Evolutionary conservation across 2,329 filamentous ascomycete species (phyloP).

Genomic region (Biscogniauxia sp.): DNA sequence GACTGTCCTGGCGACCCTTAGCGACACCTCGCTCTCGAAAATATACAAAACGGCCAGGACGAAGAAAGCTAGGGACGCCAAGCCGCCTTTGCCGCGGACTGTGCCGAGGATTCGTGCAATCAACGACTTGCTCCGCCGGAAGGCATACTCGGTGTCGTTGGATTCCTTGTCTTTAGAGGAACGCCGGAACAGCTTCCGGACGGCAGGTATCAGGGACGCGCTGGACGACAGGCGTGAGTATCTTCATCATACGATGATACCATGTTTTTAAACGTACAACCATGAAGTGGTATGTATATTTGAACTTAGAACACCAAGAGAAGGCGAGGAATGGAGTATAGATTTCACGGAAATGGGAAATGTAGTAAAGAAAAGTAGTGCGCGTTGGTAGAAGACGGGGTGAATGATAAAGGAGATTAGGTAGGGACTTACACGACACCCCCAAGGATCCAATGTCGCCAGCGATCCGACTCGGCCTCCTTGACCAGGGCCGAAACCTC

Average conservation of each 20-base stretch:
- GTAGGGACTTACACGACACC: slow-evolving; percentile 45
- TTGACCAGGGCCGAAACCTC: slow-evolving; percentile 44
- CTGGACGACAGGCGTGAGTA: slow-evolving; percentile 28
- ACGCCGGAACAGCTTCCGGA: slow-evolving; percentile 51
- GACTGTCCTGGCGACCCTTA: slow-evolving; percentile 53
- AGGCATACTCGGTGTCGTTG: slow-evolving; percentile 59
- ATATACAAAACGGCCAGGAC: slow-evolving; percentile 57
- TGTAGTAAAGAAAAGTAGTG: not conserved
- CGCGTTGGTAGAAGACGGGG: not conserved
- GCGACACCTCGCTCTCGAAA: slow-evolving; percentile 57
- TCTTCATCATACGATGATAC: not conserved
- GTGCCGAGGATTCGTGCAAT: slow-evolving; percentile 48
- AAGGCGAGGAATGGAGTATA: not conserved
- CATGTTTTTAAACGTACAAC: not conserved
- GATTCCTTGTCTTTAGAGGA: slow-evolving; percentile 37
- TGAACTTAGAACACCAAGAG: not conserved
- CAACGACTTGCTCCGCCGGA: slow-evolving; percentile 48
- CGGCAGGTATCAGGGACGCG: slow-evolving; percentile 50
- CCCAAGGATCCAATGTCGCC: slow-evolving; percentile 52
- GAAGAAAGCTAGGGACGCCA: slow-evolving; percentile 52
- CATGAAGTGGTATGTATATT: not conserved
- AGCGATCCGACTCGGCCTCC: slow-evolving; percentile 47
- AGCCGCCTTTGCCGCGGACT: slow-evolving; percentile 41
- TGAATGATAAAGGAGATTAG: not conserved
- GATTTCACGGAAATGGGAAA: not conserved